Evolutionary conservation across 495 filamentous ascomycete species (phyloP).

Genomic region (Hypoxylon intermedium): DNA sequence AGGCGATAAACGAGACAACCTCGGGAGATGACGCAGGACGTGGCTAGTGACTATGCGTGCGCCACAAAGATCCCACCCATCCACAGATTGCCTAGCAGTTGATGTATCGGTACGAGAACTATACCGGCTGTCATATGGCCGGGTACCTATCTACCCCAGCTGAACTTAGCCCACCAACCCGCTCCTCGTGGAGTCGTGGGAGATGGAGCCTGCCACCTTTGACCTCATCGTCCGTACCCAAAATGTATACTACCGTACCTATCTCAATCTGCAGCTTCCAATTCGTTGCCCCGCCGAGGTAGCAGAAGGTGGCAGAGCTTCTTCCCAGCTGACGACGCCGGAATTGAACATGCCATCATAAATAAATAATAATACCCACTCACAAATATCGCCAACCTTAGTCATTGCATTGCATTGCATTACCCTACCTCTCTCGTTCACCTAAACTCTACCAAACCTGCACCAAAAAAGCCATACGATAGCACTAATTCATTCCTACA

Average conservation of each 20-base stretch:
- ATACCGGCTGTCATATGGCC: too few relatives aligned
- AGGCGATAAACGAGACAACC: constrained; percentile 25
- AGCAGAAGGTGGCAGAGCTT: constrained; percentile 30
- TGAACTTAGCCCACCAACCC: too few relatives aligned
- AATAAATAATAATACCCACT: constrained; percentile 14
- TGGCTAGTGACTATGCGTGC: constrained; percentile 14
- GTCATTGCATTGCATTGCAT: constrained; percentile 7
- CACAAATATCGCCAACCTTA: constrained; percentile 15
- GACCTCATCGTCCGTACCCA: constrained; percentile 27
- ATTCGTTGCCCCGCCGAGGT: constrained; percentile 22
- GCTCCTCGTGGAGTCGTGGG: too few relatives aligned
- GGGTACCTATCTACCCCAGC: too few relatives aligned
- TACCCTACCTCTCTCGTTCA: neutral
- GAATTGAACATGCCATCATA: constrained; percentile 19
- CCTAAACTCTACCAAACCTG: too few relatives aligned
- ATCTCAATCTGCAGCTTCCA: neutral
- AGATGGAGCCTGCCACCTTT: constrained; percentile 5
- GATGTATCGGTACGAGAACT: too few relatives aligned
- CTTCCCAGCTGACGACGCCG: constrained; percentile 32
- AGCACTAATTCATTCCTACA: neutral
- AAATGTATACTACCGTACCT: constrained; percentile 16
- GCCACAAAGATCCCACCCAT: constrained; percentile 4
- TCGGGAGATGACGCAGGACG: constrained; percentile 32
- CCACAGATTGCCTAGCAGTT: too few relatives aligned
- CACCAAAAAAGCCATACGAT: constrained; percentile 7